A percentile compares a stretch with the other conserved stretches of the same genome.
Evolutionary conservation across 1,284 basidiomycete species (phyloP).

Genomic region (Inonotus obliquus): DNA sequence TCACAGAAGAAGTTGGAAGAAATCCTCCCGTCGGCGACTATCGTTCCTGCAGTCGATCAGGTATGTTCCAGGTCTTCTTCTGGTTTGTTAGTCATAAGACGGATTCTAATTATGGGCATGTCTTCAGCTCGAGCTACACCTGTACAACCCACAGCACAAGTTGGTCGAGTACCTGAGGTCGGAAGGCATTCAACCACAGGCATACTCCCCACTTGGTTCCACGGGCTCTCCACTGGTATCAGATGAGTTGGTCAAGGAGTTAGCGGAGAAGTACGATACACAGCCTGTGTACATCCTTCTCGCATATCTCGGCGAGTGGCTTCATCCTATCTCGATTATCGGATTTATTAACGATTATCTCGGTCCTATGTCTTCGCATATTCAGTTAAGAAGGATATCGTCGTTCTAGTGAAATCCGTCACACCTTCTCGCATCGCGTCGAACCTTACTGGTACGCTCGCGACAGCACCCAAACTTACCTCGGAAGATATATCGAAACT

Average conservation of each 20-base stretch:
- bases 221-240: constrained; percentile 13
- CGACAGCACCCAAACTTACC: constrained; percentile 47
- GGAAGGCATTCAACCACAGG: constrained; percentile 65
- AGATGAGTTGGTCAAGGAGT: constrained; percentile 48
- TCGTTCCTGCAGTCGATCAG: constrained; percentile 78
- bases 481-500: constrained; percentile 57
- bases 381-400: constrained; percentile 57
- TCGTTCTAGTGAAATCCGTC: constrained; percentile 75
- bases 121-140: constrained; percentile 54
- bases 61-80: constrained; percentile 27
- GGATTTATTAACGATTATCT: background rate
- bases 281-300: constrained; percentile 55
- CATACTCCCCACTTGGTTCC: constrained; percentile 70
- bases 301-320: constrained; percentile 35
- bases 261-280: constrained; percentile 51
- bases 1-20: constrained; percentile 56
- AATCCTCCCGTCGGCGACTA: constrained; percentile 52
- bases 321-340: background rate
- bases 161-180: constrained; percentile 54
- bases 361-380: background rate
- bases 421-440: constrained; percentile 67
- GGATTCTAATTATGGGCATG: background rate
- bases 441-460: constrained; percentile 56
- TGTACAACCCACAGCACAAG: constrained; percentile 62
- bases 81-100: background rate